Evolutionary conservation across 1,139 yeast species (phyloP).

Genomic region (Kurtzmaniella quercitrusa): DNA sequence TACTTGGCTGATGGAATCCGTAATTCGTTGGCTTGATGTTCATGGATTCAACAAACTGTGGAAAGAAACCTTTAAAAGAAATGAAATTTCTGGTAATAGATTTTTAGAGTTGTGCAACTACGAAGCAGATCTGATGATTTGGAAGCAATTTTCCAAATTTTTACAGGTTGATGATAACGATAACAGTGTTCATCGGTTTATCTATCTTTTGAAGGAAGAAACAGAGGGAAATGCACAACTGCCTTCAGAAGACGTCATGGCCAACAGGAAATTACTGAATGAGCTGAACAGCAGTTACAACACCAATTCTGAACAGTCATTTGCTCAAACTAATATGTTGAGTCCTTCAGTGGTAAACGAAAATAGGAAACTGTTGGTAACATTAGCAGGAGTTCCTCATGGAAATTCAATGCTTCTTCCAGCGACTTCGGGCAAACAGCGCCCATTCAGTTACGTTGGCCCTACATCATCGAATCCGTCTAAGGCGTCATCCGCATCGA

Average conservation of each 20-base stretch:
- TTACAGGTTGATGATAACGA: slow-evolving; percentile 37
- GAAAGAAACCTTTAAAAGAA: slow-evolving; percentile 58
- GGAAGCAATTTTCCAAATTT: slow-evolving; percentile 43
- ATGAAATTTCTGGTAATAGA: slow-evolving; percentile 58
- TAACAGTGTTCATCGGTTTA: slow-evolving; percentile 55
- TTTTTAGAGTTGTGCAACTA: slow-evolving; percentile 70
- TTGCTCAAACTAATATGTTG: neutral
- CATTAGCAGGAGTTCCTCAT: neutral
- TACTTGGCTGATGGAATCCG: slow-evolving; percentile 67
- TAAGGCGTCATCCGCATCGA: neutral
- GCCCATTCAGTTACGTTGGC: slow-evolving; percentile 59
- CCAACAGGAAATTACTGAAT: neutral
- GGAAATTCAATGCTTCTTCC: slow-evolving; percentile 9
- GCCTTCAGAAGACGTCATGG: slow-evolving; percentile 1
- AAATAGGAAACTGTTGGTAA: slow-evolving; percentile 18
- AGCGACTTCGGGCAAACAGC: slow-evolving; percentile 20
- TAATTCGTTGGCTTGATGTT: slow-evolving; percentile 60
- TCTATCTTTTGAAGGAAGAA: slow-evolving; percentile 28
- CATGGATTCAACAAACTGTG: slow-evolving; percentile 71
- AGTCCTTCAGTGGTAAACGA: slow-evolving; percentile 18
- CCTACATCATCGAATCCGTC: slow-evolving; percentile 18
- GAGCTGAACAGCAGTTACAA: slow-evolving; percentile 1
- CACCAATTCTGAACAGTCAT: neutral
- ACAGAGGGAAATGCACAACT: slow-evolving; percentile 10
- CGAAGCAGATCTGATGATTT: slow-evolving; percentile 48